A percentile compares a stretch with the other conserved stretches of the same genome.
phyloP scores from a whole-genome alignment of 75 land plant species.

The Sequoiadendron giganteum region DNA sequence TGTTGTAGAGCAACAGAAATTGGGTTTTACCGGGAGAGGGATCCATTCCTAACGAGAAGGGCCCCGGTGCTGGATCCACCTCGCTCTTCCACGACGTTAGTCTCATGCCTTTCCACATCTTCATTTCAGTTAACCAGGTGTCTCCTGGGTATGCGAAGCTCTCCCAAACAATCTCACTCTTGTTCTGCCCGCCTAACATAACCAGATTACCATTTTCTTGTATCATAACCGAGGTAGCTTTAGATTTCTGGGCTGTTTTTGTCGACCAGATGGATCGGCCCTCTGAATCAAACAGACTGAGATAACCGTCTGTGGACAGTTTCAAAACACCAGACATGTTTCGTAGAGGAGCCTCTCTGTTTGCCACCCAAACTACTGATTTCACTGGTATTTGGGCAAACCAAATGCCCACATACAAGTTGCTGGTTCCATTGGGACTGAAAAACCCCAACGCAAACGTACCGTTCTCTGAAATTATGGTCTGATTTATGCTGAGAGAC shows the following conservation, averaged over 20 bases:
- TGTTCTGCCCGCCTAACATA: background rate
- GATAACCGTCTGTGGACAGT: background rate
- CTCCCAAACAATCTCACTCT: background rate
- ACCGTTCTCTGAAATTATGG: conserved; percentile 25
- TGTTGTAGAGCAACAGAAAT: background rate
- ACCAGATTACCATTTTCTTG: background rate
- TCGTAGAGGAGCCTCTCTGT: conserved; percentile 36
- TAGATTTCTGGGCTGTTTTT: background rate
- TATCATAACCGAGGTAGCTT: background rate
- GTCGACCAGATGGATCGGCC: background rate
- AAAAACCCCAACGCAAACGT: conserved; percentile 53
- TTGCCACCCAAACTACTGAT: conserved; percentile 59
- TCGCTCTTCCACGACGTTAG: background rate
- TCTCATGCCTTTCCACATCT: background rate
- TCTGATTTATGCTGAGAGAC: conserved; percentile 15
- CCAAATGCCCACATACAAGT: conserved; percentile 57
- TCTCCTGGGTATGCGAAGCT: background rate
- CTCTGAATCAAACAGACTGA: background rate
- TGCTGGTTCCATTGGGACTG: conserved; percentile 19
- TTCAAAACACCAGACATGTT: background rate
- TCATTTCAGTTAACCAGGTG: background rate
- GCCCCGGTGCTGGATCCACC: background rate
- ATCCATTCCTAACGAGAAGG: background rate
- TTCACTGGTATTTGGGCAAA: conserved; percentile 10
- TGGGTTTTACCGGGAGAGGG: background rate